Conservation (phyloP, 257 asterid genomes). For the Hygrophila difformis region DNA sequence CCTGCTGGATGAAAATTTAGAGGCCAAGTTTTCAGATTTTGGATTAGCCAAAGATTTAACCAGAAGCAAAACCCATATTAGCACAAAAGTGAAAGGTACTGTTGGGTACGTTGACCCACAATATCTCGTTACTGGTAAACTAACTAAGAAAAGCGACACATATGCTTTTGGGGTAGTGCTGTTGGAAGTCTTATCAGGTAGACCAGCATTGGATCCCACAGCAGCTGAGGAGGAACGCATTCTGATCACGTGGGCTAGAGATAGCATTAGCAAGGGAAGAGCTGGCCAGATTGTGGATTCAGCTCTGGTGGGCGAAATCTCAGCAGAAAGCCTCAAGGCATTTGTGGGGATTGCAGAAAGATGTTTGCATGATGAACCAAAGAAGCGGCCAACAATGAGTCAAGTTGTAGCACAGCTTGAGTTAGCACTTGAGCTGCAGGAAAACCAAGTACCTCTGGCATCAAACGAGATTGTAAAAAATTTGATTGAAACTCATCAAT, state of each 20-base stretch:
- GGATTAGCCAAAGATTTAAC: constrained; percentile 37
- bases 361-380: not conserved
- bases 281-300: not conserved
- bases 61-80: constrained; percentile 17
- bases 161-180: constrained; percentile 47
- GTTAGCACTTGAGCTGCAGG: not conserved
- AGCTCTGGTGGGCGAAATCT: not conserved
- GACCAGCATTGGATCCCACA: constrained; percentile 26
- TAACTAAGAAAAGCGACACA: constrained; percentile 37
- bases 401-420: not conserved
- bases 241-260: constrained; percentile 29
- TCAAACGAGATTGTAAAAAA: not conserved
- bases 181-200: constrained; percentile 38
- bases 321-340: not conserved
- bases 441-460: too few relatives aligned
- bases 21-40: constrained; percentile 19
- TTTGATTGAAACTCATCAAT: not conserved
- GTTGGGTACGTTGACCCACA: constrained; percentile 41
- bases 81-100: constrained; percentile 39
- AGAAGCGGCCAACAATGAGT: not conserved
- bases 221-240: constrained; percentile 21
- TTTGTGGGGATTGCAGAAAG: not conserved
- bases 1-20: not conserved
- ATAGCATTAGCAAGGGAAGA: not conserved
- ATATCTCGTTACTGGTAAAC: constrained; percentile 25